Percentiles rank a stretch among this genome's conserved stretches.
These are phyloP conservation scores for Colletotrichum magnum DNA, from an alignment of 2,329 filamentous ascomycete genomes.

Conservation along the genomic window DNA sequence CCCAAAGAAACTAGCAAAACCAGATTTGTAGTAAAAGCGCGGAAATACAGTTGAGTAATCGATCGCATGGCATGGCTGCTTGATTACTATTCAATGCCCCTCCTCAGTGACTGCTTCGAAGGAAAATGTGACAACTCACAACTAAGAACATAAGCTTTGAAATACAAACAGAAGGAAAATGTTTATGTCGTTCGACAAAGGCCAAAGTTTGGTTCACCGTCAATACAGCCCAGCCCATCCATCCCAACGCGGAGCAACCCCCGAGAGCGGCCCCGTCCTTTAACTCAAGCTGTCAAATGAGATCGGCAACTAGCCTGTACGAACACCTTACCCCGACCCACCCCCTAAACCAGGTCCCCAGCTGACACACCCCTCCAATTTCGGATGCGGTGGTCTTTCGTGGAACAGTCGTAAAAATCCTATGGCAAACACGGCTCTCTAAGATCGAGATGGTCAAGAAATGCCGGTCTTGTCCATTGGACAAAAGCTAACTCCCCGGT, in stretches of 20 bases:
- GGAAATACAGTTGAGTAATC: no score
- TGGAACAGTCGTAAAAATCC: background rate
- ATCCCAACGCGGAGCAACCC: background rate
- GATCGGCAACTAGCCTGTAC: conserved; percentile 19
- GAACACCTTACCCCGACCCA: background rate
- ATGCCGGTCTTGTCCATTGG: background rate
- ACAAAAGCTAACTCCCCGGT: background rate
- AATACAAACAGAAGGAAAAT: no score
- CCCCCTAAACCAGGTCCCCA: conserved; percentile 8
- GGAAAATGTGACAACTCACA: no score
- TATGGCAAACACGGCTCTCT: background rate
- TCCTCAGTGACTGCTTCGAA: no score
- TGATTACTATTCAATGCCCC: no score
- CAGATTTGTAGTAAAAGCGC: no score
- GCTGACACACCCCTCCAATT: conserved; percentile 30
- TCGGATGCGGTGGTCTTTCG: conserved; percentile 5
- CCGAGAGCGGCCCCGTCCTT: conserved; percentile 10
- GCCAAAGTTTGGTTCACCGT: no score
- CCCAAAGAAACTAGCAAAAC: no score
- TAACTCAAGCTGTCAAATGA: background rate
- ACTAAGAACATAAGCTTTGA: no score
- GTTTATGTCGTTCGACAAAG: no score
- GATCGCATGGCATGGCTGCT: no score
- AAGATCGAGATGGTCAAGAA: background rate
- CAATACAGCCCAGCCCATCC: background rate